These are phyloP conservation scores for Trichophyton equinum DNA, from an alignment of 2,329 filamentous ascomycete genomes.

Conservation along the genomic window DNA sequence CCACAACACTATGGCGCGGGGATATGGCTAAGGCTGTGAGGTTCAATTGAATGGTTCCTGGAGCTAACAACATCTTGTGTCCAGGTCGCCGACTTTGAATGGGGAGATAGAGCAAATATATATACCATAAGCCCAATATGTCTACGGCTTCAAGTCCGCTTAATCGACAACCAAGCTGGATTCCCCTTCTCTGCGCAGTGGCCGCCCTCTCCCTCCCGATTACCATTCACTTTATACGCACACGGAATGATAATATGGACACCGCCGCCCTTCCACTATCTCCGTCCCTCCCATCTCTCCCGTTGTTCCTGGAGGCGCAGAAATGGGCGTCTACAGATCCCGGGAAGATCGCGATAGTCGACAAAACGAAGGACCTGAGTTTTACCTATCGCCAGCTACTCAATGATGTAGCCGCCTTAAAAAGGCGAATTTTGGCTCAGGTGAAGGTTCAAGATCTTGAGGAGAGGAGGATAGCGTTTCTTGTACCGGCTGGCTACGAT, in stretches of 20 bases:
- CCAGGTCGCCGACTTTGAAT: not conserved
- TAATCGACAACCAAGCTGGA: constrained; percentile 1
- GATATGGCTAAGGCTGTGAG: not conserved
- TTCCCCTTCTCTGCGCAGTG: constrained; percentile 1
- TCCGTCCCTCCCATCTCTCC: constrained; percentile 26
- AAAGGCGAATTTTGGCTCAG: constrained; percentile 25
- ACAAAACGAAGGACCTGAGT: constrained; percentile 26
- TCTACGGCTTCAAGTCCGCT: not conserved
- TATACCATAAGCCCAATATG: not conserved
- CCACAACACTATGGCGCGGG: not conserved
- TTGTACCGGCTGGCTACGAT: constrained; percentile 31
- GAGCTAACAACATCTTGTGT: not conserved
- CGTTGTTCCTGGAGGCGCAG: constrained; percentile 29
- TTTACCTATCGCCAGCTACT: constrained; percentile 33
- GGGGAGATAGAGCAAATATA: not conserved
- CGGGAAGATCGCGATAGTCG: constrained; percentile 29
- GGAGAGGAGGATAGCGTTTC: constrained; percentile 29
- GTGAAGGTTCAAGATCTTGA: constrained; percentile 23
- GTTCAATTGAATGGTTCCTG: not conserved
- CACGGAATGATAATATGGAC: not conserved
- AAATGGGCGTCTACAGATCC: constrained; percentile 23
- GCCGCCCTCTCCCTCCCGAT: constrained; percentile 2
- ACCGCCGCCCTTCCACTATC: constrained; percentile 9
- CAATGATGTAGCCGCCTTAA: constrained; percentile 26
- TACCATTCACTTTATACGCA: constrained; percentile 3